These are phyloP conservation scores for Adansonia digitata DNA, from an alignment of 345 rosid genomes.

Conservation along the genomic window DNA sequence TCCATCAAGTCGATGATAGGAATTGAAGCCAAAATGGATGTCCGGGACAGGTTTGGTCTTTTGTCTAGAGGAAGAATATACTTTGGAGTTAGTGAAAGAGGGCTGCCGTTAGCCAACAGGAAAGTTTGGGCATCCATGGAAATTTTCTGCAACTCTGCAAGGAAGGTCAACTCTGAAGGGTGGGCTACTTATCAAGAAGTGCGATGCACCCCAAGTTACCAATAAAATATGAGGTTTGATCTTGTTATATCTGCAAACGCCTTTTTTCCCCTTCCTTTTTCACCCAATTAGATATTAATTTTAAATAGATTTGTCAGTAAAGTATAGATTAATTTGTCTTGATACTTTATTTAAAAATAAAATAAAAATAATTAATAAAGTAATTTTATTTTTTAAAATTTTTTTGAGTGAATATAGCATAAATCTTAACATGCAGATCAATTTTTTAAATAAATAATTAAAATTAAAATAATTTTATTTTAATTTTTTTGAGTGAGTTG, in stretches of 20 bases:
- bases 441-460: too few relatives aligned
- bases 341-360: too few relatives aligned
- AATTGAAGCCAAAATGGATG: conserved; percentile 9
- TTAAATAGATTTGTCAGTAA: too few relatives aligned
- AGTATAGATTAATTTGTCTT: too few relatives aligned
- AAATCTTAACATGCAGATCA: too few relatives aligned
- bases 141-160: not conserved
- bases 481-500: too few relatives aligned
- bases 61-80: conserved; percentile 19
- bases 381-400: too few relatives aligned
- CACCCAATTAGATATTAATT: too few relatives aligned
- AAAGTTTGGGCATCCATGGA: conserved; percentile 9
- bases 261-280: too few relatives aligned
- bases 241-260: not conserved
- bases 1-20: conserved; percentile 19
- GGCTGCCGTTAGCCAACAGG: not conserved
- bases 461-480: too few relatives aligned
- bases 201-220: not conserved
- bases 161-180: not conserved
- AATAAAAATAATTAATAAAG: too few relatives aligned
- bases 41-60: conserved; percentile 16
- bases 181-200: not conserved
- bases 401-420: too few relatives aligned
- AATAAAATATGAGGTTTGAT: not conserved
- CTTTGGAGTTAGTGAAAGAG: not conserved